These are phyloP conservation scores for Lactarius quietus DNA, from an alignment of 768 basidiomycete genomes.

Conservation along the genomic window DNA sequence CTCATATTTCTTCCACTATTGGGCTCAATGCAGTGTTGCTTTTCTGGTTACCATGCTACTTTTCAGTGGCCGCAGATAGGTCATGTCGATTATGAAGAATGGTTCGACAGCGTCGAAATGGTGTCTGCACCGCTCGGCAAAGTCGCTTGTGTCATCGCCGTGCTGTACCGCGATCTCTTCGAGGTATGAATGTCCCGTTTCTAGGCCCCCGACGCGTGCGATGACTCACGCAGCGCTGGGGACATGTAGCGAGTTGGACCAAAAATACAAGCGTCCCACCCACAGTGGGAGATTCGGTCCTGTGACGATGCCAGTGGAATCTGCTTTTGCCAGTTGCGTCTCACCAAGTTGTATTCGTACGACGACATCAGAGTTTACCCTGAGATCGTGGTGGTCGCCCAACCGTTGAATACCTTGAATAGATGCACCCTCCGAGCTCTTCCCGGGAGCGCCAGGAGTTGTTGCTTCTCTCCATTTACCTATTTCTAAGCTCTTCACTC, in stretches of 20 bases:
- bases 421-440: background rate
- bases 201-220: background rate
- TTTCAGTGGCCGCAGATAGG: too few species aligned
- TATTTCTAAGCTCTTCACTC: background rate
- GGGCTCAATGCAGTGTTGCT: too few species aligned
- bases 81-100: too few species aligned
- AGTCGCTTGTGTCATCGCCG: conserved; percentile 10
- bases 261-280: too few species aligned
- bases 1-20: background rate
- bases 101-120: too few species aligned
- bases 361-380: conserved; percentile 14
- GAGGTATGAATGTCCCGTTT: conserved; percentile 18
- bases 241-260: too few species aligned
- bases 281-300: too few species aligned
- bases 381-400: conserved; percentile 18
- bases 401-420: conserved; percentile 9
- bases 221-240: background rate
- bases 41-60: too few species aligned
- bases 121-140: conserved; percentile 5
- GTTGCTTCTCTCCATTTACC: background rate
- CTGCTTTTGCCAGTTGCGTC: conserved; percentile 19
- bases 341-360: conserved; percentile 20
- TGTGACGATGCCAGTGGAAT: conserved; percentile 3
- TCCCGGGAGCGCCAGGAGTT: background rate
- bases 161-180: conserved; percentile 12